Base-by-base conservation (phyloP, 768 basidiomycete genomes). In the Lepiota brunneoincarnata region DNA sequence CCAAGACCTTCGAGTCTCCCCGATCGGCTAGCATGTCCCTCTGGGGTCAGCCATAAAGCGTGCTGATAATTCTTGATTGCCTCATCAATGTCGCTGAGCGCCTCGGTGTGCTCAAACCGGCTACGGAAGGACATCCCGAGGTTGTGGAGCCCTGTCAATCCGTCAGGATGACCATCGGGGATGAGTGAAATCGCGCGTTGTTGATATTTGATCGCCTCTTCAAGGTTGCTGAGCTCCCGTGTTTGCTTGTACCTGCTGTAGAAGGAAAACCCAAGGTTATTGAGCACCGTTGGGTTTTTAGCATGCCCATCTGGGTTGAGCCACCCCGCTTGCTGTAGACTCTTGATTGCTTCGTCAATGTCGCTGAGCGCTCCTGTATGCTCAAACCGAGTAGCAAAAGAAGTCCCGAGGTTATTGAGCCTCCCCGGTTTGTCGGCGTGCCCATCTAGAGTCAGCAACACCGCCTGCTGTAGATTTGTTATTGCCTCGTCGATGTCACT, bases 401-500 rank as follows among this genome's bases (percentile, higher is more conserved):
- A 28, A 28, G 7, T 28, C 4, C 26, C 26, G 26, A 28, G 26
- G 26, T 28, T 28, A 28, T 28, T 28, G 7, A 4, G 26, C 4
- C 3, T 4, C 26, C 26, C 4, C 7, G 26, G 26, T 28, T 28
- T 28, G 26, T 28, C 7, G 7, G 26, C 4, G 26, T 28, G 26
- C 4, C 7, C 26, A 28, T 28, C 26, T 28, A 7, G 26, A 17
- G 59, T 54, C 18, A 68, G 36, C 15, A 57, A 42, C 7, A 64
- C 58, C 26, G 58, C 34, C 20, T 55, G 48, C 51, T 53, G 46
- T 41, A 17, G 40, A 15, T 31, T 44, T n/a, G 37, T 15, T 37
- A 71, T 42, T 10, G 55, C 59, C 40, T 67, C 61, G 28, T 71
- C 28, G 31, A 58, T n/a, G 39, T 68, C 64, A 9, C 41, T 40